These are phyloP conservation scores for Blastobotrys raffinosifermentans DNA, from an alignment of 1,139 yeast genomes.

Conservation along the genomic window DNA sequence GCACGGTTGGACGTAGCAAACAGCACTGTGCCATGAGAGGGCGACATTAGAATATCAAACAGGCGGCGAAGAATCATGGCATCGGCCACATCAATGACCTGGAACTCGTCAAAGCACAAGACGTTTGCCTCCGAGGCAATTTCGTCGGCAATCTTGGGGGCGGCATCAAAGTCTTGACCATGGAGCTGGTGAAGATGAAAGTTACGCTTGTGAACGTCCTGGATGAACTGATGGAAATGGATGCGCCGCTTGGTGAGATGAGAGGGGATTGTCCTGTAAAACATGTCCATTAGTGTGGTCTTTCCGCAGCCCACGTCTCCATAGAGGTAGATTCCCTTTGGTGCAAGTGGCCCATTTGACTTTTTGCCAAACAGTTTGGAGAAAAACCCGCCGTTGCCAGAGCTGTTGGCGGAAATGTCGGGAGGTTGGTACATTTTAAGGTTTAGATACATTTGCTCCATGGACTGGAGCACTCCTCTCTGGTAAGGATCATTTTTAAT, in stretches of 20 bases:
- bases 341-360: conserved; percentile 26
- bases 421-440: conserved; percentile 23
- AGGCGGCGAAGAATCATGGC: conserved; percentile 89
- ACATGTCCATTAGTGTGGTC: conserved; percentile 96
- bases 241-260: conserved; percentile 72
- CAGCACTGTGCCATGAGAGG: conserved; percentile 73
- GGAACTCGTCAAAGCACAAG: conserved; percentile 88
- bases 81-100: conserved; percentile 94
- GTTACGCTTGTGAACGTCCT: conserved; percentile 78
- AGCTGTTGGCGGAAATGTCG: conserved; percentile 5
- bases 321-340: conserved; percentile 80
- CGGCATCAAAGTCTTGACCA: conserved; percentile 69
- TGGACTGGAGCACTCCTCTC: conserved; percentile 28
- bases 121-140: conserved; percentile 71
- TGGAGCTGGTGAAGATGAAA: conserved; percentile 64
- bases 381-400: conserved; percentile 3
- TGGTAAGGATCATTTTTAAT: conserved; percentile 66
- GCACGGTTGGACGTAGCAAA: conserved; percentile 95
- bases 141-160: conserved; percentile 79
- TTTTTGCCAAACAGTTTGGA: conserved; percentile 5
- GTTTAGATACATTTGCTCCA: conserved; percentile 23
- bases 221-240: conserved; percentile 98
- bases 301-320: conserved; percentile 99
- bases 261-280: conserved; percentile 72
- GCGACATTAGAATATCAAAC: conserved; percentile 51